Base-by-base conservation (phyloP, 1,284 basidiomycete species). In the Uromyces viciae-fabae region DNA sequence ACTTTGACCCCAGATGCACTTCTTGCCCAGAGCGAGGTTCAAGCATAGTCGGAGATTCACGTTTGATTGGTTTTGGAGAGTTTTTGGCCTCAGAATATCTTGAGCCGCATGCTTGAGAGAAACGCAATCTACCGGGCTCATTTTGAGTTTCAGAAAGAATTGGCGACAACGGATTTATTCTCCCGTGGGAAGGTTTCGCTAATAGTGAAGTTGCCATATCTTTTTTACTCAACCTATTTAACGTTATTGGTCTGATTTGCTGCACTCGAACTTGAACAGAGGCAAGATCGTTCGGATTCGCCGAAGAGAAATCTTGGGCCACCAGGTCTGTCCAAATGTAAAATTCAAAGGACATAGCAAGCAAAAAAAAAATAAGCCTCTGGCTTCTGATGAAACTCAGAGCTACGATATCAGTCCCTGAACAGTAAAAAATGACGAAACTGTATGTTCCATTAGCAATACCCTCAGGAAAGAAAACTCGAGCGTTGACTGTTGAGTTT, bases 391-490 rank as follows among this genome's bases (percentile, higher is more conserved):
- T 46, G 14, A 33, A 25, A 31, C n/a, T 43, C 43, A 15, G 38
- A 22, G 31, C 2, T 62, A 36, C 17, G 14, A 62, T 19, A 36
- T 17, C 19, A 19, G 60, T 36, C 40, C 31, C 14, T 28, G 22
- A 19, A 43, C 17, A 42, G 38, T 7, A 52, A 38, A 22, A 28
- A 73, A 36, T 15, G 49, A 73, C 71, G 49, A 14, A 73, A 73
- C 71, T 58, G 71, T 73, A 73, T 40, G 33, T 33, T 36, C 71
- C 71, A 40, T 42, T 42, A 36, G 71, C 49, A 58, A 73, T 73
- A 14, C 36, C 71, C 71, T 36, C 3, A 38, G 71, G 71, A 7
- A 73, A 40, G 28, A 73, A 73, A 17, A 73, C 52, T 28, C 71
- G 71, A 38, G 71, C 52, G 17, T 73, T 73, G 38, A 33, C 19